Evolutionary conservation across 1,139 yeast genomes (phyloP), one percentile per base, ranked within the genome.

Genomic region (Suhomyces anneliseae): DNA sequence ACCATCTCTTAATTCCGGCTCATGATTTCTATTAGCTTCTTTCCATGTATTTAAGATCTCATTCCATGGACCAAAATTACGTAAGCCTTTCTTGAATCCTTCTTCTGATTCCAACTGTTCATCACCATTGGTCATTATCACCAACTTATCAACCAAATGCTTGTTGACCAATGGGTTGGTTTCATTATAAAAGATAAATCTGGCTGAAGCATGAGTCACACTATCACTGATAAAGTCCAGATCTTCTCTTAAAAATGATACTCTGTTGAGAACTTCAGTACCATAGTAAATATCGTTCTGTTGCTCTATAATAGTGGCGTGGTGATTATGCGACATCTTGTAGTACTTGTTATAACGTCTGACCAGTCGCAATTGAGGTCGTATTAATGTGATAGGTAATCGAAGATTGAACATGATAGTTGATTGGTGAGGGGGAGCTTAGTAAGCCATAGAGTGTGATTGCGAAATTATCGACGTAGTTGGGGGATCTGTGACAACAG

Each of bases 181-280:
- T 27, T 62, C 53, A 26, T 59, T 61, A 57, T 62, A 80, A 41
- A 87, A 80, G 7, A 89, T 61, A 52, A 88, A 82, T 47, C 81
- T 70, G 2, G 93, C 72, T 6, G 76, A 65, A 2, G 78, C 70
- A 55, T 80, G 83, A 11, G 57, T 63, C 38, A 84, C 61, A 1
- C 90, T 82, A 34, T 66, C 60, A 40, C 70, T 57, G 26, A 90
- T 75, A 59, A 89, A 90, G 32, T 72, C 78, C 26, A 68, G 48
- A 60, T 90, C 87, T 32, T 82, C 84, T 46, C 97, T 72, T 40
- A 90, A 71, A 60, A 90, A 92, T 10, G 95, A 83, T 8, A 90
- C 84, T 52, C 97, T 70, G 66, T 92, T 90, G 45, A 92, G 70
- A 7, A 80, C 82, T 51, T 81, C 84, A 19, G 76, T 76, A 11